Base-by-base conservation (phyloP, 2,329 filamentous ascomycete genomes). In the Ceratocystis alfenasii region DNA sequence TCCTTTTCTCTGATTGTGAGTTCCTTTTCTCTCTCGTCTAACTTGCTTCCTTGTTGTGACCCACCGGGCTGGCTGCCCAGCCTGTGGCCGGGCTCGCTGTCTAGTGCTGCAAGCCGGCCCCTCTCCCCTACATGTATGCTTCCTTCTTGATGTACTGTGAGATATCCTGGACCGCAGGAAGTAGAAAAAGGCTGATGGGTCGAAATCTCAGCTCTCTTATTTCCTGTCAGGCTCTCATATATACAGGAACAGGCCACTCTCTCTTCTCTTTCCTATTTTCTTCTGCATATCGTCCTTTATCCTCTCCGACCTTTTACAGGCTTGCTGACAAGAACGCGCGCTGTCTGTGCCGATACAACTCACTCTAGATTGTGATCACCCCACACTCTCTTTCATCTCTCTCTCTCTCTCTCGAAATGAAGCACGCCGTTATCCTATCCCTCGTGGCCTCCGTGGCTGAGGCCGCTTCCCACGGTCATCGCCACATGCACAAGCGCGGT, bases 401-500 rank as follows among this genome's bases (percentile, higher is more conserved):
- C 20, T 28, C 60, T 33, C 28, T 62, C 33, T 65, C 28, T n/a
- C 41, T 20, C 60, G 50, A 20, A 30, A 68, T 68, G 66, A 68
- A 68, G 66, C 66, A 68, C 53, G 59, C 66, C 46, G 30, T 65
- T n/a, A 30, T 68, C 61, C 48, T 68, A 53, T 62, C 66, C 7
- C 63, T 68, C 45, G 60, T 62, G 25, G 66, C 66, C 66, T 44
- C 66, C 17, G 41, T 68, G 41, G 66, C 66, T 46, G 60, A 68
- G 41, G 66, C 66, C 53, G 64, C 66, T 36, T 68, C 66, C 28
- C 63, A 68, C 53, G 64, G 66, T 3, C 66, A 65, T 61, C 66
- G 60, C 55, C 66, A 65, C 59, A 50, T 68, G 25, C 66, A 68
- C 64, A 68, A 53, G 55, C 66, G 66, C 22, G 61, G 30, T 17